Percentiles rank a stretch among this genome's conserved stretches.
Conservation (phyloP, 768 basidiomycete genomes). For the Pholiota microspora region DNA sequence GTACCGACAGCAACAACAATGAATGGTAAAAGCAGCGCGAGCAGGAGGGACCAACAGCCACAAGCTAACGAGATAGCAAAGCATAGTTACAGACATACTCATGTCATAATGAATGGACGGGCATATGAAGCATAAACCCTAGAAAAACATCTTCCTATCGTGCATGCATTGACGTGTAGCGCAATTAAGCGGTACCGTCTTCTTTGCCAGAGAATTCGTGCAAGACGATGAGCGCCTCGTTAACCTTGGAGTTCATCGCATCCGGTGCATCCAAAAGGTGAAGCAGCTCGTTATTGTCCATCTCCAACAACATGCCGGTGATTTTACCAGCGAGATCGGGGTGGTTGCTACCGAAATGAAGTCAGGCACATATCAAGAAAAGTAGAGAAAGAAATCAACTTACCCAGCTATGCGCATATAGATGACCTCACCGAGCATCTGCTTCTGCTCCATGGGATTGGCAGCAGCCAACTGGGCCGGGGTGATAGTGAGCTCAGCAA, state of each 20-base stretch:
- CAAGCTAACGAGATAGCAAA: conserved; percentile 31
- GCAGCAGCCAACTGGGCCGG: conserved; percentile 53
- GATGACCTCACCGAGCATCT: conserved; percentile 96
- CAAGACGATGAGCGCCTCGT: conserved; percentile 86
- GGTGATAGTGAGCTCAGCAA: conserved; percentile 43
- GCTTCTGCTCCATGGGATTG: conserved; percentile 91
- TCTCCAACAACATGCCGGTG: conserved; percentile 98
- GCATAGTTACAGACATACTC: conserved; percentile 26
- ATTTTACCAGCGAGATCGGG: conserved; percentile 98
- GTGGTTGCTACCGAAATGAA: conserved; percentile 51
- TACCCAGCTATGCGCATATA: conserved; percentile 88
- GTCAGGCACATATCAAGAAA: conserved; percentile 3
- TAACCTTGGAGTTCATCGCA: conserved; percentile 86
- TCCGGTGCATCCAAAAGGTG: conserved; percentile 83
- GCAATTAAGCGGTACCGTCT: conserved; percentile 19
- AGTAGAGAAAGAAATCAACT: conserved; percentile 30
- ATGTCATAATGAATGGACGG: conserved; percentile 50
- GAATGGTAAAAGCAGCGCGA: conserved; percentile 20
- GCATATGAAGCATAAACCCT: conserved; percentile 37
- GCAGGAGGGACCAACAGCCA: conserved; percentile 31
- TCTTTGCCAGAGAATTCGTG: conserved; percentile 68
- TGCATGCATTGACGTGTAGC: conserved; percentile 3
- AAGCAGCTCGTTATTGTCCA: conserved; percentile 94
- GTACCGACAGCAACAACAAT: conserved; percentile 20
- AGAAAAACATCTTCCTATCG: conserved; percentile 13